Conservation (phyloP, 768 basidiomycete genomes). For the Strobilomyces dryophilus region DNA sequence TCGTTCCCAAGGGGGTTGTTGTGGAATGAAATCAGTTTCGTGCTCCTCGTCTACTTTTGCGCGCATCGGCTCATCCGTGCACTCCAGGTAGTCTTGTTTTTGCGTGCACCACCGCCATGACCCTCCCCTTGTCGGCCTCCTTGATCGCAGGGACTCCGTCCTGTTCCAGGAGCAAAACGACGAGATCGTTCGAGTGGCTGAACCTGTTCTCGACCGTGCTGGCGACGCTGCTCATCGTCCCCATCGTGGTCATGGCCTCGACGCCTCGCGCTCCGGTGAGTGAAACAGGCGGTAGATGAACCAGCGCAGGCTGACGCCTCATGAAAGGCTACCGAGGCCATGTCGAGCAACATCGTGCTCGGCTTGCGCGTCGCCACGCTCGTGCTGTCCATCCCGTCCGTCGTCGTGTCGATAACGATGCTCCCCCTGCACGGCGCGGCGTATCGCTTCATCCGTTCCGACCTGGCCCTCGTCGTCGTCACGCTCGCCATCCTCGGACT, state of each 20-base stretch:
- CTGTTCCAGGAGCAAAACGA: constrained; percentile 39
- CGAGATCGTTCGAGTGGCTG: constrained; percentile 56
- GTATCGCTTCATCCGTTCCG: constrained; percentile 37
- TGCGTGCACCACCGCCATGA: constrained; percentile 60
- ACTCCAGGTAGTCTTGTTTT: constrained; percentile 53
- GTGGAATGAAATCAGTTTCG: constrained; percentile 64
- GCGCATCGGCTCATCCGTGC: constrained; percentile 2
- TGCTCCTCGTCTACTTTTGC: constrained; percentile 9
- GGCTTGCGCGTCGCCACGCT: constrained; percentile 50
- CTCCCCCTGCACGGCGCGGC: constrained; percentile 44
- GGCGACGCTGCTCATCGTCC: constrained; percentile 50
- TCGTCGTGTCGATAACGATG: constrained; percentile 53
- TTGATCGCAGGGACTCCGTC: constrained; percentile 38
- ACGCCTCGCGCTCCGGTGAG: constrained; percentile 41
- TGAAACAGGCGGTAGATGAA: constrained; percentile 20
- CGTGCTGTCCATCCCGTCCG: constrained; percentile 53
- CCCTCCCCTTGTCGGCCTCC: constrained; percentile 62
- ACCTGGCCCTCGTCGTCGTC: constrained; percentile 43
- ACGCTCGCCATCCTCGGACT: constrained; percentile 41
- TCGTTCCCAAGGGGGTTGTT: constrained; percentile 44
- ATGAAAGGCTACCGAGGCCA: constrained; percentile 6
- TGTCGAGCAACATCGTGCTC: constrained; percentile 15
- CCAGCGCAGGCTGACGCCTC: constrained; percentile 11
- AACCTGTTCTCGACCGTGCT: constrained; percentile 47
- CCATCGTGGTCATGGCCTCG: constrained; percentile 52